A percentile compares a stretch with the other conserved stretches of the same genome.
phyloP scores from a whole-genome alignment of 352 stramenopile species.

The Blastocystis sp. region DNA sequence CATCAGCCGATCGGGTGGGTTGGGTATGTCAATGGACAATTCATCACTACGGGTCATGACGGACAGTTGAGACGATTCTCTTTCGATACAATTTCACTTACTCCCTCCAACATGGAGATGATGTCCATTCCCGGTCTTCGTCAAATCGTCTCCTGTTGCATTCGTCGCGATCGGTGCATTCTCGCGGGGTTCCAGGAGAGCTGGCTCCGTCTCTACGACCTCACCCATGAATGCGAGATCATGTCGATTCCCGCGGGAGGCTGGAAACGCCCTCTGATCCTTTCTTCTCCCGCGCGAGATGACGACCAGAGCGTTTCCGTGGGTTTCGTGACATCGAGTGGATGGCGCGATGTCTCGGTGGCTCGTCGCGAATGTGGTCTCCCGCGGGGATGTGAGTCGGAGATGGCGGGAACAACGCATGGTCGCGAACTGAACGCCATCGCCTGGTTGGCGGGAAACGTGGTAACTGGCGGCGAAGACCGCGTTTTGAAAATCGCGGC shows the following conservation, averaged over 20 bases:
- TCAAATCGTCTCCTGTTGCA: conserved; percentile 22
- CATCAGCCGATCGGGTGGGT: neutral
- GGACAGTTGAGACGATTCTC: too few relatives aligned
- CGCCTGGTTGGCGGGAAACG: conserved; percentile 6
- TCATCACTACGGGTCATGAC: conserved; percentile 43
- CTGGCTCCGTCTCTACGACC: neutral
- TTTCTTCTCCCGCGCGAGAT: neutral
- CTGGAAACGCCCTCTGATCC: conserved; percentile 31
- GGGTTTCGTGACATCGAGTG: neutral
- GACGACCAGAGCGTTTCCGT: neutral
- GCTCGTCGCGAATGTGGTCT: too few relatives aligned
- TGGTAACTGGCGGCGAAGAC: conserved; percentile 36
- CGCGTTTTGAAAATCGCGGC: neutral
- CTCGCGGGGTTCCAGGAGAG: conserved; percentile 32
- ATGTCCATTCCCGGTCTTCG: neutral
- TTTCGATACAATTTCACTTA: too few relatives aligned
- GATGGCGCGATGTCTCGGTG: too few relatives aligned
- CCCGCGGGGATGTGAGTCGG: too few relatives aligned
- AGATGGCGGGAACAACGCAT: neutral
- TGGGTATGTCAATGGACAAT: neutral
- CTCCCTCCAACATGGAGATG: too few relatives aligned
- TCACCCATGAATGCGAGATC: conserved; percentile 12
- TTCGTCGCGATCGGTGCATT: too few relatives aligned
- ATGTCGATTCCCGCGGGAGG: neutral
- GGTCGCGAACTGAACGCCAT: conserved; percentile 29